Conservation (phyloP, 2,329 filamentous ascomycete genomes). For the Trichoderma sp. region DNA sequence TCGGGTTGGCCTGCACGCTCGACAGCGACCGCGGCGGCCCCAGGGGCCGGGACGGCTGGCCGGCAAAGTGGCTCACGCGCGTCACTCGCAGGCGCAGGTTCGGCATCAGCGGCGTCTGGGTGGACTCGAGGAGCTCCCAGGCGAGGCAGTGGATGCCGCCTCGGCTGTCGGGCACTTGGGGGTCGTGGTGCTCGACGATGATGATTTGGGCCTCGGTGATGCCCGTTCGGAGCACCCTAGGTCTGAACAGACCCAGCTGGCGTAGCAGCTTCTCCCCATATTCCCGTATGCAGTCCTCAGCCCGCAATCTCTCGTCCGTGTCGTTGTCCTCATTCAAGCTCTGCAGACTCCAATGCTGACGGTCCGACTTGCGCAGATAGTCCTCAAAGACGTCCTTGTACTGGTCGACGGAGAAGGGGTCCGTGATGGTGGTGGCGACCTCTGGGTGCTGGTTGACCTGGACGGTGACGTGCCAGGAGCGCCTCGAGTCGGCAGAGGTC, state of each 20-base stretch:
- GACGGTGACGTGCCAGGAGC: constrained; percentile 34
- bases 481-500: constrained; percentile 26
- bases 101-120: constrained; percentile 29
- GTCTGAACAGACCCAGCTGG: constrained; percentile 30
- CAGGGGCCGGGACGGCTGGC: constrained; percentile 20
- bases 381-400: constrained; percentile 36
- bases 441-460: constrained; percentile 31
- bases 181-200: constrained; percentile 35
- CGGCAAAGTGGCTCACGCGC: constrained; percentile 34
- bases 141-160: constrained; percentile 36
- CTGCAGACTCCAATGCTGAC: constrained; percentile 32
- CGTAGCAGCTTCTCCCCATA: constrained; percentile 33
- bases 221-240: constrained; percentile 26
- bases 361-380: constrained; percentile 35
- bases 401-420: constrained; percentile 35
- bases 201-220: constrained; percentile 33
- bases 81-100: constrained; percentile 35
- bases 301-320: constrained; percentile 27
- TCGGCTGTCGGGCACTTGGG: not conserved
- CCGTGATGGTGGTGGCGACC: constrained; percentile 30
- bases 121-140: constrained; percentile 37
- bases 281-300: constrained; percentile 32
- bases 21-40: constrained; percentile 30
- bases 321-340: constrained; percentile 28
- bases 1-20: constrained; percentile 31